phyloP scores from a whole-genome alignment of 768 basidiomycete species.

The Termitomyces sp. region DNA sequence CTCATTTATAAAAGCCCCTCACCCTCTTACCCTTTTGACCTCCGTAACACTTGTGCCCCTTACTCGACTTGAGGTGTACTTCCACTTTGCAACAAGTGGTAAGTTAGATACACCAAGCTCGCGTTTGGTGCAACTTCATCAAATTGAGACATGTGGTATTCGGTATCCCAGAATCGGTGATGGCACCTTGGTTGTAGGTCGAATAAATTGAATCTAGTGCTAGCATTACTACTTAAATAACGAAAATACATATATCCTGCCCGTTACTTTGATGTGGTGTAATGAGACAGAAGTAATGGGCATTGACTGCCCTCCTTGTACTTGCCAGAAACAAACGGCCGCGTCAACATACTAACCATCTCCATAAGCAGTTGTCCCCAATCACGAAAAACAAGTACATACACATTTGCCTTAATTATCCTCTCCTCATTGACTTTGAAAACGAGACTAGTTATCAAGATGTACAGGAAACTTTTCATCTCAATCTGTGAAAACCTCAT shows the following conservation, averaged over 20 bases:
- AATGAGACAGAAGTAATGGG: conserved; percentile 46
- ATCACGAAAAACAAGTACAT: conserved; percentile 20
- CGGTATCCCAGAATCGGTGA: no score
- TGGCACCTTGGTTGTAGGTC: no score
- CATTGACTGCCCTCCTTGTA: conserved; percentile 57
- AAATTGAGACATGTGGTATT: no score
- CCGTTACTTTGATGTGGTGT: conserved; percentile 10
- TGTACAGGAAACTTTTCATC: conserved; percentile 72
- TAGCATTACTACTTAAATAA: not conserved
- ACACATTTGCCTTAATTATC: conserved; percentile 61
- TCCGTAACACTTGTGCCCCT: not conserved
- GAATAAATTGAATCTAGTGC: not conserved
- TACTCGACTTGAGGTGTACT: not conserved
- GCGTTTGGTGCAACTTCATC: no score
- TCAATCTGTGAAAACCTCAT: conserved; percentile 81
- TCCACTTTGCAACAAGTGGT: no score
- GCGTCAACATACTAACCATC: conserved; percentile 49
- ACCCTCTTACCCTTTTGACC: not conserved
- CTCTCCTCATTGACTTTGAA: conserved; percentile 50
- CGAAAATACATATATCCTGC: not conserved
- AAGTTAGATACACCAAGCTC: no score
- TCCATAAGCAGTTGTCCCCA: not conserved
- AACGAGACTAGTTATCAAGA: conserved; percentile 61
- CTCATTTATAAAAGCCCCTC: no score
- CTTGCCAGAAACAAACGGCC: conserved; percentile 56